Conservation (phyloP, 2,329 filamentous ascomycete genomes). For the Scedosporium dehoogii region DNA sequence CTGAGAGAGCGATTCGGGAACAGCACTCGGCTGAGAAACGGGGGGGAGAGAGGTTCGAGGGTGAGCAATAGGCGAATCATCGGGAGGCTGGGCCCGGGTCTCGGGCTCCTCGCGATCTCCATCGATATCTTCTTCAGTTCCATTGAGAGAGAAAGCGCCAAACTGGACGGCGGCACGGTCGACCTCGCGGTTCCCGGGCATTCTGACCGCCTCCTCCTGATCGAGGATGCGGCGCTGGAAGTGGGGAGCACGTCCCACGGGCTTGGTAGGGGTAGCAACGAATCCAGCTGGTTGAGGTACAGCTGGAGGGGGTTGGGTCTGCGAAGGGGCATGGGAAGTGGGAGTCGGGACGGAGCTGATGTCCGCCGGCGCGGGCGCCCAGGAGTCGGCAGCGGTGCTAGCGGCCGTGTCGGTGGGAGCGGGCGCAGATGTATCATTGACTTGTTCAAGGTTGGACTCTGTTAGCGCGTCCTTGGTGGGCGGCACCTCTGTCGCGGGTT, state of each 20-base stretch:
- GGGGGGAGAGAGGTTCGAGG: slow-evolving; percentile 84
- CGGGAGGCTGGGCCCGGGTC: slow-evolving; percentile 84
- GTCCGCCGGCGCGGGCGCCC: slow-evolving; percentile 57
- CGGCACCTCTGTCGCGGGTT: slow-evolving; percentile 46
- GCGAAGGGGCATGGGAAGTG: slow-evolving; percentile 55
- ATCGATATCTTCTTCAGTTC: slow-evolving; percentile 78
- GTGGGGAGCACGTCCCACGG: slow-evolving; percentile 1
- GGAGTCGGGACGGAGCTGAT: slow-evolving; percentile 56
- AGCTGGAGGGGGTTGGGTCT: slow-evolving; percentile 44
- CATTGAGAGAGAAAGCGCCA: slow-evolving; percentile 85
- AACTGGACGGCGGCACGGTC: slow-evolving; percentile 92
- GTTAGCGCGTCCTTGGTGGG: slow-evolving; percentile 78
- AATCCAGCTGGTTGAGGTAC: slow-evolving; percentile 48
- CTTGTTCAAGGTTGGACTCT: slow-evolving; percentile 82
- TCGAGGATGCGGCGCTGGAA: slow-evolving; percentile 73
- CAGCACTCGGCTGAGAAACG: slow-evolving; percentile 42
- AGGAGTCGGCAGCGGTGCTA: slow-evolving; percentile 80
- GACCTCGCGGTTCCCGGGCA: slow-evolving; percentile 93
- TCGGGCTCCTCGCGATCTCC: slow-evolving; percentile 92
- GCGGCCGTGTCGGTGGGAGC: slow-evolving; percentile 63
- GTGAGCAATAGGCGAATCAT: slow-evolving; percentile 72
- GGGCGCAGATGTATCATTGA: slow-evolving; percentile 71
- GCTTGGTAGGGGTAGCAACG: slow-evolving; percentile 75
- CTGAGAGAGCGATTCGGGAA: slow-evolving; percentile 47
- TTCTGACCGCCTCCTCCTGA: slow-evolving; percentile 94